Conservation (phyloP, 2,329 filamentous ascomycete genomes). For the Colletotrichum sublineola region DNA sequence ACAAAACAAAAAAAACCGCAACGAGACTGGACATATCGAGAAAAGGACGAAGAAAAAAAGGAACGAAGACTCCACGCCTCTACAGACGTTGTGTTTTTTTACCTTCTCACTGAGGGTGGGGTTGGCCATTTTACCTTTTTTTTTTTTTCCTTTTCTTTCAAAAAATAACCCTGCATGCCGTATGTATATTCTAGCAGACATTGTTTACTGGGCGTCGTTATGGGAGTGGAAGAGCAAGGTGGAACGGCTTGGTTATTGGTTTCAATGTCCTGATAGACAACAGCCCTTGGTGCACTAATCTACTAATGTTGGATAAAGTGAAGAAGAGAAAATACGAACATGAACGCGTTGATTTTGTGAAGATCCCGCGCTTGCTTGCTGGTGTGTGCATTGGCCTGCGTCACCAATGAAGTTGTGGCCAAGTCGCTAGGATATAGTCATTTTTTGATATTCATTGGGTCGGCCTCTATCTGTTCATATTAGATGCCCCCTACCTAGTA, state of each 20-base stretch:
- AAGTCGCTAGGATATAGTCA: too few relatives aligned
- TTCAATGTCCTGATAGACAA: conserved; percentile 39
- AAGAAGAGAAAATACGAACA: background rate
- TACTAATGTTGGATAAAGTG: conserved; percentile 40
- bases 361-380: background rate
- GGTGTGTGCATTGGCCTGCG: background rate
- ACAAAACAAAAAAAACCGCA: conserved; percentile 1
- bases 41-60: background rate
- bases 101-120: background rate
- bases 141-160: background rate
- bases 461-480: background rate
- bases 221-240: conserved; percentile 25
- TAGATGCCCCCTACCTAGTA: background rate
- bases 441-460: background rate
- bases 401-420: background rate
- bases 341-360: conserved; percentile 5
- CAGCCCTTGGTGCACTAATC: conserved; percentile 39
- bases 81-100: conserved; percentile 17
- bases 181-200: conserved; percentile 38
- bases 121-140: background rate
- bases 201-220: conserved; percentile 26
- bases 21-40: conserved; percentile 41
- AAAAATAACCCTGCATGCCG: background rate
- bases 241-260: conserved; percentile 28
- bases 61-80: conserved; percentile 9